Evolutionary conservation across 75 land plant genomes (phyloP).

Genomic region (Chamaecyparis obtusa): DNA sequence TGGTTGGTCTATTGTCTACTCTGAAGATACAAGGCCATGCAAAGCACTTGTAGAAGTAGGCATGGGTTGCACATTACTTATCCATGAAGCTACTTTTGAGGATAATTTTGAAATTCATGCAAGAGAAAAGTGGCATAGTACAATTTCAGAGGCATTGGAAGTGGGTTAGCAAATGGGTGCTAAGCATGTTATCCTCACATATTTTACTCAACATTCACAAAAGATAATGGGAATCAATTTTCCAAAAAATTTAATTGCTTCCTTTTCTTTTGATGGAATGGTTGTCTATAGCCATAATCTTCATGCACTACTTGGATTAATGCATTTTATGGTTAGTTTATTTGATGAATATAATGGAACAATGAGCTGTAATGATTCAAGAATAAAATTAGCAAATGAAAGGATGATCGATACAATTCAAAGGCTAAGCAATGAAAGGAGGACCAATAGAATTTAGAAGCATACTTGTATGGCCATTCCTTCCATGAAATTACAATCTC

Average conservation of each 20-base stretch:
- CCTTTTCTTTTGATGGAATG: conserved; percentile 38
- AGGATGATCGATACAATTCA: too few species aligned
- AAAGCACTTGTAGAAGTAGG: conserved; percentile 24
- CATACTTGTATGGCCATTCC: too few species aligned
- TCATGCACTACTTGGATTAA: background rate
- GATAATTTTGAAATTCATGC: conserved; percentile 22
- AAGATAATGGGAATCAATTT: conserved; percentile 28
- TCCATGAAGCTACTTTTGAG: conserved; percentile 40
- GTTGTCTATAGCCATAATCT: conserved; percentile 11
- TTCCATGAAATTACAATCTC: too few species aligned
- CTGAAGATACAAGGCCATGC: conserved; percentile 37
- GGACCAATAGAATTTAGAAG: too few species aligned
- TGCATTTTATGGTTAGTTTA: background rate
- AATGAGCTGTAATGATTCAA: background rate
- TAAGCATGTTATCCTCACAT: conserved; percentile 29
- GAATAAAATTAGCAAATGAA: too few species aligned
- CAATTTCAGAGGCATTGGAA: conserved; percentile 30
- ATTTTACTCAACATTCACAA: conserved; percentile 37
- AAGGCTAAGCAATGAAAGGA: background rate
- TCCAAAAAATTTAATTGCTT: background rate
- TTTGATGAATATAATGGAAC: background rate
- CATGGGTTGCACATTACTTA: conserved; percentile 31
- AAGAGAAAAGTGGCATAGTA: conserved; percentile 22
- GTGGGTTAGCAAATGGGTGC: conserved; percentile 26
- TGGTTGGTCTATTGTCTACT: conserved; percentile 33